Evolutionary conservation across 73 alveolate genomes (phyloP), one percentile per base, ranked within the genome.

Genomic region (Diophrys sp.): DNA sequence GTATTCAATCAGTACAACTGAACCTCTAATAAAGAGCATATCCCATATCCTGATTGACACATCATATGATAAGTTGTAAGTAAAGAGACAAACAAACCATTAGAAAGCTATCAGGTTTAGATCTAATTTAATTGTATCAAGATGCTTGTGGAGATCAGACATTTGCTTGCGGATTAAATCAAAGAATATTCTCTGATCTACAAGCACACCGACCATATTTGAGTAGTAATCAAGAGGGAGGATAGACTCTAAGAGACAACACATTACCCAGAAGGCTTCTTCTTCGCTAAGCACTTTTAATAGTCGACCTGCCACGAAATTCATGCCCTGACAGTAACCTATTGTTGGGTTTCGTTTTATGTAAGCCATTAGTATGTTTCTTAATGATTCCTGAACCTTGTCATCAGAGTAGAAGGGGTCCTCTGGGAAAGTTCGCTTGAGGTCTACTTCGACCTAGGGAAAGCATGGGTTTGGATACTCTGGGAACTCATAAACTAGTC

Each of bases 391-490:
- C n/a, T 29, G 24, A 27, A 8, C 34, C 23, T 53, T 54, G 0
- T 33, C 54, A 8, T 23, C 79, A 84, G 70, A 77, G 73, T 85
- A 89, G 27, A 72, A 34, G 54, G 84, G 74, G 33, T 93, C 97
- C 0, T 88, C 91, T 11, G 99, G 99, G 75, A 92, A 95, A 30
- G 99, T 95, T 55, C 99, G 57, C 62, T 87, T 82, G 32, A 95
- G 74, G 77, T 95, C 99, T 28, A 89, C 78, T 67, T 90, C 95
- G 32, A 95, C 93, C 78, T 93, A 90, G 78, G 83, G 55, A 86
- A 93, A 90, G 75, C 75, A 28, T 73, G 97, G 91, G 83, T 89
- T 70, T 77, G 96, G 77, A 81, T 89, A 77, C 72, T 78, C 80
- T 8, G 14, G n/a, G 34, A 34, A 73, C 56, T 73, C 70, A 24